Base-by-base conservation (phyloP, 768 basidiomycete genomes). In the Rhodocollybia butyracea region DNA sequence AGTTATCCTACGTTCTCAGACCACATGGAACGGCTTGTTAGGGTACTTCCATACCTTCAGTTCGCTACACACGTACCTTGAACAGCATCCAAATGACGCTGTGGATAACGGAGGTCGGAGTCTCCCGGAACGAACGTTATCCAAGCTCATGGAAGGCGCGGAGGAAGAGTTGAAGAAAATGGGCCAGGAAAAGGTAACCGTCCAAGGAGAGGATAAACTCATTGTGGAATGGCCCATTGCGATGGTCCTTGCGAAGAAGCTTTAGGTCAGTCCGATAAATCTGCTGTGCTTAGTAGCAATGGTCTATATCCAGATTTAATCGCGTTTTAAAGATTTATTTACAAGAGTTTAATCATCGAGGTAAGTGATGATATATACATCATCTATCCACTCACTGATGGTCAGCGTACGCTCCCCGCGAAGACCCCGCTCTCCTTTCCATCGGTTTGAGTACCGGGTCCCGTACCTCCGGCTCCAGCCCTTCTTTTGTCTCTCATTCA, bases 21-120 rank as follows among this genome's bases (percentile, higher is more conserved):
- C 86, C 77, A 77, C 80, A 0, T 89, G 86, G 88, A 74, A 77
- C 12, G 82, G 82, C 54, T 69, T 93, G 0, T 74, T 88, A 5
- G 78, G 73, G 2, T 93, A 91, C 64, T 72, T 93, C 19, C 74
- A 81, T 45, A 90, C 89, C 0, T 86, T 80, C 74, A 89, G 86
- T 61, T 72, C 88, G 2, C 69, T 90, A 46, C 83, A 88, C 57
- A 82, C 80, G 12, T 92, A 80, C 66, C 80, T 83, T 57, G 85
- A 88, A 59, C 63, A 63, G 11, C 77, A 83, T 63, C 87, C 88
- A 0, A 75, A 80, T 29, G 88, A 91, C 22, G 54, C 59, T 5
- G 8, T 12, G 34, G 48, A 64, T 40, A 65, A 71, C 24, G 58
- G 65, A 0, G 83, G 83, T 21, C 86, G 86, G 1, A 84, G 87